phyloP scores from a whole-genome alignment of 2,329 filamentous ascomycete species.

The Pseudogymnoascus sp. region DNA sequence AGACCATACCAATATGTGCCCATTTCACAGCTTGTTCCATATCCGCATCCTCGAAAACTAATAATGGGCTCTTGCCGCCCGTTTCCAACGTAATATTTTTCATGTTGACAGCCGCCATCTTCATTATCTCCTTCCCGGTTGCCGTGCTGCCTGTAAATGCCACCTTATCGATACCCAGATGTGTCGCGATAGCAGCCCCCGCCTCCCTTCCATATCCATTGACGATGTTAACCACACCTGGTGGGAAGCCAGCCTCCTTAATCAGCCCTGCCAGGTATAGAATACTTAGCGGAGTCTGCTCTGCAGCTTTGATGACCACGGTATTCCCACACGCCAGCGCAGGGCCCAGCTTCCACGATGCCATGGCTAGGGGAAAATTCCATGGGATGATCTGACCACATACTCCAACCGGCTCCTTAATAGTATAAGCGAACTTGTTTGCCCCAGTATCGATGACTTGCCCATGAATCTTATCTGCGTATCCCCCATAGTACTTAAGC shows the following conservation, averaged over 20 bases:
- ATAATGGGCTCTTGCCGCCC: conserved; percentile 56
- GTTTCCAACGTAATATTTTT: conserved; percentile 60
- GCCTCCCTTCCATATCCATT: conserved; percentile 62
- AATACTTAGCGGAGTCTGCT: conserved; percentile 53
- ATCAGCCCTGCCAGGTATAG: conserved; percentile 47
- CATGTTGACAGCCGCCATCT: conserved; percentile 54
- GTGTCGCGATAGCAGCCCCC: conserved; percentile 55
- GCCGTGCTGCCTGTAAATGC: conserved; percentile 59
- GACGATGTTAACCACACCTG: conserved; percentile 56
- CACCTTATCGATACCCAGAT: conserved; percentile 61
- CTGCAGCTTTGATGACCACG: conserved; percentile 54
- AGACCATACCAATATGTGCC: conserved; percentile 43
- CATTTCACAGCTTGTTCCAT: conserved; percentile 56
- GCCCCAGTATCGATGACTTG: conserved; percentile 60
- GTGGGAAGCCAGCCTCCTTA: conserved; percentile 58
- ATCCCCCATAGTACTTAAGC: conserved; percentile 76
- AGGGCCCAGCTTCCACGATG: conserved; percentile 59
- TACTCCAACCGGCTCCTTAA: conserved; percentile 60
- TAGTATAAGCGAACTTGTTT: conserved; percentile 61
- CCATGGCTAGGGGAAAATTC: conserved; percentile 65
- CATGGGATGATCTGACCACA: conserved; percentile 68
- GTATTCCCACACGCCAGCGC: conserved; percentile 53
- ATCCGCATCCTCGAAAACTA: conserved; percentile 54
- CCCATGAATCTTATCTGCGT: conserved; percentile 65
- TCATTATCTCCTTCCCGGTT: conserved; percentile 56